Evolutionary conservation across 352 stramenopile genomes (phyloP).

Genomic region (Globisporangium parvum): DNA sequence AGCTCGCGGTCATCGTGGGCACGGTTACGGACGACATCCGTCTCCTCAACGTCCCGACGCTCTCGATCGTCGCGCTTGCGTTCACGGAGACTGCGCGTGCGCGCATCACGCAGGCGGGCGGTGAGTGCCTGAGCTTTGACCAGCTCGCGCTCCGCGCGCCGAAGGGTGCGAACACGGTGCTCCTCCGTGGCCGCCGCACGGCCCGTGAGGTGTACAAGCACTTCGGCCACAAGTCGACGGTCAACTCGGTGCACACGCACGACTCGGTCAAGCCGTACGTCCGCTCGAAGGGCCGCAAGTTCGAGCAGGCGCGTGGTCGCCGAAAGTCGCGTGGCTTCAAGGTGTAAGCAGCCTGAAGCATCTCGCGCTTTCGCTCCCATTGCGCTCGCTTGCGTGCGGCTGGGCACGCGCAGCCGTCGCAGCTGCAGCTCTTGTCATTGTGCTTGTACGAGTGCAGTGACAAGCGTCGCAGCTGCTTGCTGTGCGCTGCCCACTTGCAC

Average conservation of each 20-base stretch:
- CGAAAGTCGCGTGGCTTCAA: conserved; percentile 99
- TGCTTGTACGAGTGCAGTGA: no score
- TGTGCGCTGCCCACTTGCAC: no score
- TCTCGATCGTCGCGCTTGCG: conserved; percentile 94
- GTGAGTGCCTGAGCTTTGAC: conserved; percentile 99
- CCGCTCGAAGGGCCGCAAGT: conserved; percentile 98
- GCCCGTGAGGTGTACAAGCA: conserved; percentile 96
- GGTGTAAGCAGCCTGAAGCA: conserved; percentile 86
- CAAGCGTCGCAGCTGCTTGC: neutral
- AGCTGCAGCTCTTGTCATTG: no score
- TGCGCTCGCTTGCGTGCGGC: conserved; percentile 1
- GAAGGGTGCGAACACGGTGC: conserved; percentile 97
- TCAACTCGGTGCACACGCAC: conserved; percentile 98
- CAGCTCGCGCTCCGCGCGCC: conserved; percentile 97
- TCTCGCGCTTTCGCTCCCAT: conserved; percentile 2
- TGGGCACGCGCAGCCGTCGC: no score
- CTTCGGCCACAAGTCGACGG: conserved; percentile 97
- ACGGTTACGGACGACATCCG: conserved; percentile 99
- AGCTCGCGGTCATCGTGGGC: conserved; percentile 97
- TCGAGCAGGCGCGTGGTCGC: conserved; percentile 98
- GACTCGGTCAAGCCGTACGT: conserved; percentile 98
- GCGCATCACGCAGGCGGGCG: conserved; percentile 96
- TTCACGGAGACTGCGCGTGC: conserved; percentile 98
- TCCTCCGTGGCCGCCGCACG: conserved; percentile 97
- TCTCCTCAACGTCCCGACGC: conserved; percentile 94